Evolutionary conservation across 164 flowering plant genomes (phyloP).

Genomic region (Umbilicus rupestris): DNA sequence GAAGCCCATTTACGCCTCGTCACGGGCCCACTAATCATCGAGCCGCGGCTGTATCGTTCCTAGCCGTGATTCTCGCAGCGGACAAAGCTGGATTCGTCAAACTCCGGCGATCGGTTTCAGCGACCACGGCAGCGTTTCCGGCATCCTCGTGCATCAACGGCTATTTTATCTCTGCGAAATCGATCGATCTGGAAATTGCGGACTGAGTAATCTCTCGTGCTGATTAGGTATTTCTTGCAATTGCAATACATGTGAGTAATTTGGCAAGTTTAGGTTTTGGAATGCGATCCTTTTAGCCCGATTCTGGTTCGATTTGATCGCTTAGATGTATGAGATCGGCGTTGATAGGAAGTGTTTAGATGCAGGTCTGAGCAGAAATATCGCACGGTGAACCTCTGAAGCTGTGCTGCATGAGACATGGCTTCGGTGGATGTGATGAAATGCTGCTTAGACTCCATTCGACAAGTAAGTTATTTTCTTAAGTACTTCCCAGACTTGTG

Average conservation of each 20-base stretch:
- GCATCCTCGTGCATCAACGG: background rate
- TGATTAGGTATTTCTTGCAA: background rate
- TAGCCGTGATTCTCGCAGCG: background rate
- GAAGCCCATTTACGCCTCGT: too few species aligned
- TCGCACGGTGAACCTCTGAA: background rate
- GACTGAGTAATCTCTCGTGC: background rate
- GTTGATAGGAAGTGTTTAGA: background rate
- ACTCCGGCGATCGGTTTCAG: background rate
- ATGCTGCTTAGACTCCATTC: constrained; percentile 41
- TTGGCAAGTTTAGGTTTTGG: background rate
- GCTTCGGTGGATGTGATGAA: constrained; percentile 42
- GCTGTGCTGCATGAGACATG: constrained; percentile 19
- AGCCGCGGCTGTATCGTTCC: background rate
- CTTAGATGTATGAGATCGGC: background rate
- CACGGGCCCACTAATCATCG: background rate
- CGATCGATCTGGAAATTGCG: background rate
- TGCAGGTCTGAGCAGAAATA: background rate
- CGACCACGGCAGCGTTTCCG: background rate
- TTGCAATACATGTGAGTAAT: background rate
- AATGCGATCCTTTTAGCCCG: background rate
- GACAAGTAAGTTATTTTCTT: constrained; percentile 27
- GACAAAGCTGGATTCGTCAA: background rate
- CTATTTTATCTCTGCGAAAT: background rate
- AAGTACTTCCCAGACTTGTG: background rate
- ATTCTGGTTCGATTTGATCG: background rate